Conservation (phyloP, 257 asterid genomes). For the Haberlea rhodopensis region DNA sequence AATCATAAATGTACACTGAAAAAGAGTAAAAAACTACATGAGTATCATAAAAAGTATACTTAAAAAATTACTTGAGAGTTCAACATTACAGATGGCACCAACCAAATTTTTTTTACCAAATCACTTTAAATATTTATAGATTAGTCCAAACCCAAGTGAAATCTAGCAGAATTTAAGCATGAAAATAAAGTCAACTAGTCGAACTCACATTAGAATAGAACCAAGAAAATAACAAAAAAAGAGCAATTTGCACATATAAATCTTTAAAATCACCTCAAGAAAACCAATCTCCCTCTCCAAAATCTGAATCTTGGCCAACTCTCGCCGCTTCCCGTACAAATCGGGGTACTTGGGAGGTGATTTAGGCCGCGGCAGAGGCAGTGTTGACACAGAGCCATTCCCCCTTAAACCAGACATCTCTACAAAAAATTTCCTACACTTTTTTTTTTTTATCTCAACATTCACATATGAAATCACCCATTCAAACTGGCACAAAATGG, state of each 20-base stretch:
- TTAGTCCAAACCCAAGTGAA: neutral
- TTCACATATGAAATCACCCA: slow-evolving; percentile 10
- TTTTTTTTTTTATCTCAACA: neutral
- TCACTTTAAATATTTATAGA: neutral
- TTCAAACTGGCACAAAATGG: neutral
- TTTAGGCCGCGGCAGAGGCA: slow-evolving; percentile 87
- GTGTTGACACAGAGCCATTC: slow-evolving; percentile 42
- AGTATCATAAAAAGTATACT: neutral
- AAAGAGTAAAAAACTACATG: neutral
- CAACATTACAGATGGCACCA: no score
- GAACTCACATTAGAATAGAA: neutral
- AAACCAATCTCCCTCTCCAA: slow-evolving; percentile 81
- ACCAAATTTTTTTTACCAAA: no score
- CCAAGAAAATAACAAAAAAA: neutral
- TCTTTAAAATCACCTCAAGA: slow-evolving; percentile 54
- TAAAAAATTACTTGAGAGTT: neutral
- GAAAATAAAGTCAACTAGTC: neutral
- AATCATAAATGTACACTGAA: neutral
- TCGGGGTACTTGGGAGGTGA: slow-evolving; percentile 90
- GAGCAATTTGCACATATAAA: neutral
- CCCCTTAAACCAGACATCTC: slow-evolving; percentile 44
- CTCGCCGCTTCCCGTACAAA: slow-evolving; percentile 85
- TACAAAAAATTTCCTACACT: slow-evolving; percentile 8
- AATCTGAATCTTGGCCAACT: slow-evolving; percentile 67
- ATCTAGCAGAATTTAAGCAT: neutral